These are phyloP conservation scores for Termitomyces titanicus DNA, from an alignment of 768 basidiomycete genomes.

Conservation along the genomic window DNA sequence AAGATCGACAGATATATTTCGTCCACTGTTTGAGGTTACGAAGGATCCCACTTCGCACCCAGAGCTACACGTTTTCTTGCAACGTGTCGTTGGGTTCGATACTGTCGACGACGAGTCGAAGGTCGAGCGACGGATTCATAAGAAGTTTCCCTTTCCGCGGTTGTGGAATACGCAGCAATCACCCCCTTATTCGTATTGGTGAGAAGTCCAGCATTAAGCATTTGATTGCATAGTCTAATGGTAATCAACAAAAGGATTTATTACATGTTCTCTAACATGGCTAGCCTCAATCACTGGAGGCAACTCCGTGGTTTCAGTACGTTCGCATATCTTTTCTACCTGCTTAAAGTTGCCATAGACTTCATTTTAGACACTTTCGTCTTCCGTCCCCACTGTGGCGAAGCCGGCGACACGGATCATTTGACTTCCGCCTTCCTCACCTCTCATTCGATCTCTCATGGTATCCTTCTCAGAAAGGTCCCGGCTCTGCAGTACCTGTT, in stretches of 20 bases:
- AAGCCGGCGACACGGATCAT: constrained; percentile 98
- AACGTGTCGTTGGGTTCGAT: constrained; percentile 94
- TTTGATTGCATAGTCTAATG: not conserved
- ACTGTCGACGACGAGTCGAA: constrained; percentile 99
- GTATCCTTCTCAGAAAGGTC: constrained; percentile 96
- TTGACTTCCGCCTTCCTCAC: constrained; percentile 94
- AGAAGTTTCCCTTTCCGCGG: constrained; percentile 89
- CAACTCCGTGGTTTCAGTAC: constrained; percentile 85
- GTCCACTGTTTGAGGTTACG: constrained; percentile 94
- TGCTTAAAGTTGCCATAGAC: not conserved
- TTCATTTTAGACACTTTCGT: constrained; percentile 81
- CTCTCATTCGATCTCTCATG: constrained; percentile 97
- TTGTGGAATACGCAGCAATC: constrained; percentile 88
- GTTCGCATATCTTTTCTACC: not conserved
- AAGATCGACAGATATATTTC: constrained; percentile 71
- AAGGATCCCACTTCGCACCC: constrained; percentile 87
- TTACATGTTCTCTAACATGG: constrained; percentile 97
- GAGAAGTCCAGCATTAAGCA: constrained; percentile 17
- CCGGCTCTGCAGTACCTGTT: constrained; percentile 96
- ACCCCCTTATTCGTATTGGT: constrained; percentile 97
- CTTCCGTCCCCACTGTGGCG: constrained; percentile 93
- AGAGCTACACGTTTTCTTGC: constrained; percentile 91
- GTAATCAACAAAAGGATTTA: constrained; percentile 62
- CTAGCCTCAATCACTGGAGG: constrained; percentile 93
- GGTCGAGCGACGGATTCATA: constrained; percentile 84